A percentile compares a stretch with the other conserved stretches of the same genome.
Conservation (phyloP, 305 asterid species). For the Fraxinus ornus region DNA sequence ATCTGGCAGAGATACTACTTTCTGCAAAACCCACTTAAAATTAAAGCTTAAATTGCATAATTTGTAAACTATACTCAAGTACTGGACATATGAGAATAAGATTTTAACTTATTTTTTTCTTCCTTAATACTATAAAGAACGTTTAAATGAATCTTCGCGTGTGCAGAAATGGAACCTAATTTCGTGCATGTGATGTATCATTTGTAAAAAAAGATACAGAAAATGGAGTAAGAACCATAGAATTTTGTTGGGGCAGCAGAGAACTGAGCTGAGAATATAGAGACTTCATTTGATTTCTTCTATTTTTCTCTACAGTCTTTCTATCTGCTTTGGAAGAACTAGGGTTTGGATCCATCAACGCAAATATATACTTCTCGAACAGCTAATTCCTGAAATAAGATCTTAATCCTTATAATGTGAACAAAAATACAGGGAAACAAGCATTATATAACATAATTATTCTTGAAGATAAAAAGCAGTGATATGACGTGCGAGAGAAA, state of each 20-base stretch:
- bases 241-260: constrained; percentile 46
- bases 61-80: not conserved
- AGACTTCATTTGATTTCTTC: constrained; percentile 62
- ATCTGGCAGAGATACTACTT: constrained; percentile 47
- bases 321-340: constrained; percentile 51
- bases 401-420: not conserved
- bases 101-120: not conserved
- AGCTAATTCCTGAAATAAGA: not conserved
- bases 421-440: not conserved
- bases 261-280: constrained; percentile 51
- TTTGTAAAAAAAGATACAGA: not conserved
- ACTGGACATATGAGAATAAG: not conserved
- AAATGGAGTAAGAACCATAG: constrained; percentile 36
- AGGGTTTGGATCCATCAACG: constrained; percentile 53
- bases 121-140: not conserved
- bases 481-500: not conserved
- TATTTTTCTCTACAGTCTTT: constrained; percentile 58
- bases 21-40: constrained; percentile 33
- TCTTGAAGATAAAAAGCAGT: not conserved
- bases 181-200: not conserved
- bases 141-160: not conserved
- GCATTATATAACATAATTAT: not conserved
- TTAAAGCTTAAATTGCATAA: not conserved
- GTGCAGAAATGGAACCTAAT: not conserved
- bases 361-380: not conserved